Conservation (phyloP, 768 basidiomycete genomes). For the Lactarius hatsudake region DNA sequence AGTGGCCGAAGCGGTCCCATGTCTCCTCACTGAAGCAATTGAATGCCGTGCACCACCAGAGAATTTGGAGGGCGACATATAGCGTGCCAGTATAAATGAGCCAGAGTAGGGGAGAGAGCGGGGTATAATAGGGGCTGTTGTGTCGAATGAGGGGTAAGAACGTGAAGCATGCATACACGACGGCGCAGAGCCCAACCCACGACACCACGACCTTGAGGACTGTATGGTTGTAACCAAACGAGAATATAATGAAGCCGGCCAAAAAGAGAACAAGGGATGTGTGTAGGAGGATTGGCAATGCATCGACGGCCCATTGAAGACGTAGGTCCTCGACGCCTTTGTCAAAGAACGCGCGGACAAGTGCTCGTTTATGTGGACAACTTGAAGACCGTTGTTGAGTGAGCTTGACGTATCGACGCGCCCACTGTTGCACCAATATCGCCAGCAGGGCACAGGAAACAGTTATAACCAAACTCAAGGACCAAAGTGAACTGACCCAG, state of each 20-base stretch:
- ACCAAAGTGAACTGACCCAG: neutral
- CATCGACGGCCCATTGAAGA: neutral
- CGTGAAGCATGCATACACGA: neutral
- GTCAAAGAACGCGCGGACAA: neutral
- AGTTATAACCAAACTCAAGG: neutral
- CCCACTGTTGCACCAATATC: neutral
- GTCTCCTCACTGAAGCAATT: neutral
- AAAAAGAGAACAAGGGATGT: conserved; percentile 18
- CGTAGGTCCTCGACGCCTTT: neutral
- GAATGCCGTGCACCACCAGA: neutral
- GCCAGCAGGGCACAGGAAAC: neutral
- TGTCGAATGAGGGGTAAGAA: neutral
- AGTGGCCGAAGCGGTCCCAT: neutral
- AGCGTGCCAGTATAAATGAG: neutral
- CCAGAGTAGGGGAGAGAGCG: neutral
- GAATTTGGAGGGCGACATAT: neutral
- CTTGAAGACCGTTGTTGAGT: neutral
- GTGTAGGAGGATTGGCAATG: conserved; percentile 11
- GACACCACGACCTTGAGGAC: neutral
- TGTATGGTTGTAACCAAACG: neutral
- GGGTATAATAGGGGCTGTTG: neutral
- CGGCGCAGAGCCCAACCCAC: neutral
- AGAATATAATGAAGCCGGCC: conserved; percentile 8
- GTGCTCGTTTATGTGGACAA: neutral
- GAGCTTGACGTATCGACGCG: neutral